Percentiles rank a stretch among this genome's conserved stretches.
Conservation (phyloP, 148 eudicot genomes). For the Amaranthus palmeri region DNA sequence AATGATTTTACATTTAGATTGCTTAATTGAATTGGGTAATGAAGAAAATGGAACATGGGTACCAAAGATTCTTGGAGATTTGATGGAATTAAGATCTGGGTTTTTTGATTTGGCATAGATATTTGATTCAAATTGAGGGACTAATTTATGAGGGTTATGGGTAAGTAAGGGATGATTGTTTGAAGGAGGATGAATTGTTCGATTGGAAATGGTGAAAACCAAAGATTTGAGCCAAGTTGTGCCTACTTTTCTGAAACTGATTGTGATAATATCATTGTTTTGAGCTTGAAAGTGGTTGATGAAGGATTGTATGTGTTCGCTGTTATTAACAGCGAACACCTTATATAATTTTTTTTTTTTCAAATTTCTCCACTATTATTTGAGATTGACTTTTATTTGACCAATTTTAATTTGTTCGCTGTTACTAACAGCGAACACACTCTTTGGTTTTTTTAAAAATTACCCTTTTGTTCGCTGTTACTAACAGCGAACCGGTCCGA, state of each 20-base stretch:
- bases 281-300: not conserved
- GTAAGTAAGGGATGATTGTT: not conserved
- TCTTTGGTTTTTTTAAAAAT: too few relatives aligned
- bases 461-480: too few relatives aligned
- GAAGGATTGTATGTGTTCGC: too few relatives aligned
- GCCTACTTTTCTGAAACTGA: not conserved
- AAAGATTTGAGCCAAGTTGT: conserved; percentile 1
- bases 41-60: not conserved
- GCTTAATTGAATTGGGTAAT: not conserved
- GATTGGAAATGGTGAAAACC: not conserved
- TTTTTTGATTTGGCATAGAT: not conserved
- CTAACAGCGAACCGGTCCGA: too few relatives aligned
- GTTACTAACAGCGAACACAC: too few relatives aligned
- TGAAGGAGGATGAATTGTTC: not conserved
- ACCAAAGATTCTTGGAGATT: not conserved
- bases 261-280: not conserved
- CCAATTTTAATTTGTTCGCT: too few relatives aligned
- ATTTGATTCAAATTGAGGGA: not conserved
- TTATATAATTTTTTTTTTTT: too few relatives aligned
- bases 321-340: too few relatives aligned
- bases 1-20: not conserved
- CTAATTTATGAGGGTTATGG: not conserved
- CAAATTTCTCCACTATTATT: too few relatives aligned
- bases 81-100: not conserved
- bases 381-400: too few relatives aligned